phyloP scores from a whole-genome alignment of 2,329 filamentous ascomycete genomes.

The Gyromitra esculenta region DNA sequence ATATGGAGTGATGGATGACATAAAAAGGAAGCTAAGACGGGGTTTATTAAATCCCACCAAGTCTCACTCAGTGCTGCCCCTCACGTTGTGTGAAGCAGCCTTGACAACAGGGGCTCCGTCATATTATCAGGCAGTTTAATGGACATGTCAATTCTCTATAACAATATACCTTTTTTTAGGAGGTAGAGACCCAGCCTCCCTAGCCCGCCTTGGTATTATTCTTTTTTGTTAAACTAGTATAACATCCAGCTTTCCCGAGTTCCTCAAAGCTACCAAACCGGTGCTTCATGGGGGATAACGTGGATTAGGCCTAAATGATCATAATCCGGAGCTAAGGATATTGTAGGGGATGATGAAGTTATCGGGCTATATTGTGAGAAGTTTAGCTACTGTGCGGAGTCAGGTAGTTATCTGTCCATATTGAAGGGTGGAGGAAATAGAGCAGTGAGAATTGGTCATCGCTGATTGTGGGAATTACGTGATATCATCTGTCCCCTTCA shows the following conservation, averaged over 20 bases:
- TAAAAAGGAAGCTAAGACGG: slow-evolving; percentile 50
- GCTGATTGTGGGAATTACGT: neutral
- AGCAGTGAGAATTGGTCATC: neutral
- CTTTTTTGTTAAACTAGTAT: neutral
- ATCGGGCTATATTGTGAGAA: neutral
- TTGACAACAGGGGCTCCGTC: slow-evolving; percentile 41
- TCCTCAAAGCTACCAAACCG: neutral
- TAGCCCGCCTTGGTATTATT: neutral
- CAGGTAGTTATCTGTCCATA: neutral
- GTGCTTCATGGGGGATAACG: neutral
- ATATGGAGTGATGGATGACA: slow-evolving; percentile 57
- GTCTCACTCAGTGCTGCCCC: slow-evolving; percentile 15
- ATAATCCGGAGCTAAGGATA: neutral
- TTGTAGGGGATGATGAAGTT: neutral
- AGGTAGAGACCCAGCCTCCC: neutral
- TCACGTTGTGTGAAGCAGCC: slow-evolving; percentile 49
- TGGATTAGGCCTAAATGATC: neutral
- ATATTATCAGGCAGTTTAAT: slow-evolving; percentile 52
- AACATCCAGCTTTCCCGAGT: neutral
- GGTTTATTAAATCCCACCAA: slow-evolving; percentile 12
- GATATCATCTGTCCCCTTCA: neutral
- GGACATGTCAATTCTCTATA: neutral
- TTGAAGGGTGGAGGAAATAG: neutral
- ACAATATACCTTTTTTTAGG: neutral
- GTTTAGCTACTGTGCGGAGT: neutral